phyloP scores from a whole-genome alignment of 208 protist species.

The Wallacemonas sp. region DNA sequence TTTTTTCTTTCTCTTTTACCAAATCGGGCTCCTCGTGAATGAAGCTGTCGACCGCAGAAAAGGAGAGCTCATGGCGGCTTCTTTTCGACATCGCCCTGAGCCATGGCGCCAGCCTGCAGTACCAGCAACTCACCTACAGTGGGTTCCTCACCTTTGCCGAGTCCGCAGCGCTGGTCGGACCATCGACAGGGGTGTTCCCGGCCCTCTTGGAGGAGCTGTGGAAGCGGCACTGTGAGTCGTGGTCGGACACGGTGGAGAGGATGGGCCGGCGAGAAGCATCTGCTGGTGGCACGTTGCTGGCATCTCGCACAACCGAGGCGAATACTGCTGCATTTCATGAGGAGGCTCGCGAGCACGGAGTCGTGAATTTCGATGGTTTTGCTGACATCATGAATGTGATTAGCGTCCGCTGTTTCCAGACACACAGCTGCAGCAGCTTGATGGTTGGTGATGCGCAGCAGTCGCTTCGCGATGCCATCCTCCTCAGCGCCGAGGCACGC shows the following conservation, averaged over 20 bases:
- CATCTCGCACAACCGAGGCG: background rate
- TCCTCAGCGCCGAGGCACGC: conserved; percentile 68
- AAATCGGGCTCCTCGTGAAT: background rate
- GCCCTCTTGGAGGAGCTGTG: conserved; percentile 76
- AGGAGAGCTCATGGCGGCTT: conserved; percentile 66
- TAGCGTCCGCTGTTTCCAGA: conserved; percentile 82
- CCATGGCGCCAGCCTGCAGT: conserved; percentile 56
- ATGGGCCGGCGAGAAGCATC: background rate
- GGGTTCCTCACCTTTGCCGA: conserved; percentile 65
- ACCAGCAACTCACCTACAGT: conserved; percentile 39
- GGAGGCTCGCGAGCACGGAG: conserved; percentile 15
- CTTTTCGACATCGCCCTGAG: conserved; percentile 88
- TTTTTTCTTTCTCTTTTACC: conserved; percentile 3
- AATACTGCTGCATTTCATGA: conserved; percentile 2
- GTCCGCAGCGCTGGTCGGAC: conserved; percentile 59
- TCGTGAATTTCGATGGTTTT: conserved; percentile 75
- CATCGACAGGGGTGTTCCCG: conserved; percentile 66
- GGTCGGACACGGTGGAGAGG: background rate
- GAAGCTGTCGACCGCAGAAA: background rate
- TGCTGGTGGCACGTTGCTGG: too few species aligned
- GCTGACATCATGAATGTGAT: conserved; percentile 86
- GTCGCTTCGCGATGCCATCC: conserved; percentile 43
- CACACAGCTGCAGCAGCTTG: conserved; percentile 34
- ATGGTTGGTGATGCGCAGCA: conserved; percentile 10
- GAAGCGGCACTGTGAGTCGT: conserved; percentile 29